These are phyloP conservation scores for Annona squamosa DNA, from an alignment of 164 flowering plant species.

Conservation along the genomic window DNA sequence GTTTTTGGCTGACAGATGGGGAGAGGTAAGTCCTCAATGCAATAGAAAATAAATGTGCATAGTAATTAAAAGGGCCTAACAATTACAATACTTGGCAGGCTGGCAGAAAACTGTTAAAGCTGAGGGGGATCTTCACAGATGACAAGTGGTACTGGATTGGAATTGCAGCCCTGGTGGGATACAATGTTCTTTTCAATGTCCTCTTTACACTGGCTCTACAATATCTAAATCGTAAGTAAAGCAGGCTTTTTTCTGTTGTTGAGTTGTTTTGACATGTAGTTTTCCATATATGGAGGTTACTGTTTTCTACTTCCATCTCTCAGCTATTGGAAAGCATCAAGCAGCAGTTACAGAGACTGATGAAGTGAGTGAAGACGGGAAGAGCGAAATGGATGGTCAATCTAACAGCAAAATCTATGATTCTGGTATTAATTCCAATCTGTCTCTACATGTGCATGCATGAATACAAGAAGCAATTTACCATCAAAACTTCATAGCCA, in stretches of 20 bases:
- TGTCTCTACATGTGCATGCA: not conserved
- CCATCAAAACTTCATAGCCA: not conserved
- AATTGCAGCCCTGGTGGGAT: constrained; percentile 56
- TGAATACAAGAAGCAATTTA: not conserved
- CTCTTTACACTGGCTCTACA: constrained; percentile 71
- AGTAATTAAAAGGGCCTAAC: too few relatives aligned
- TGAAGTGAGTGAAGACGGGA: constrained; percentile 34
- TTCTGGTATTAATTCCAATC: constrained; percentile 4
- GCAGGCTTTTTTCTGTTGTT: not conserved
- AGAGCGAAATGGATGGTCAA: constrained; percentile 22
- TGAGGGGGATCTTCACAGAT: constrained; percentile 33
- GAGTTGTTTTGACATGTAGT: not conserved
- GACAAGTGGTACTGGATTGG: constrained; percentile 88
- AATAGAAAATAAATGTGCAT: not conserved
- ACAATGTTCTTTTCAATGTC: constrained; percentile 59
- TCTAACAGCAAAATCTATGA: constrained; percentile 18
- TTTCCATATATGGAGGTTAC: not conserved
- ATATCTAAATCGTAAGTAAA: constrained; percentile 60
- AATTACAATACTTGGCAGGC: constrained; percentile 11
- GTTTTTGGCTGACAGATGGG: constrained; percentile 22
- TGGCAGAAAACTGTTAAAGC: constrained; percentile 17
- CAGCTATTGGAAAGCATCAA: constrained; percentile 73
- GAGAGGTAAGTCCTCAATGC: constrained; percentile 10
- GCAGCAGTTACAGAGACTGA: constrained; percentile 47
- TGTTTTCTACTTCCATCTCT: constrained; percentile 1